A percentile compares a stretch with the other conserved stretches of the same genome.
Evolutionary conservation across 2,329 filamentous ascomycete species (phyloP).

Genomic region (Davidsoniella virescens): DNA sequence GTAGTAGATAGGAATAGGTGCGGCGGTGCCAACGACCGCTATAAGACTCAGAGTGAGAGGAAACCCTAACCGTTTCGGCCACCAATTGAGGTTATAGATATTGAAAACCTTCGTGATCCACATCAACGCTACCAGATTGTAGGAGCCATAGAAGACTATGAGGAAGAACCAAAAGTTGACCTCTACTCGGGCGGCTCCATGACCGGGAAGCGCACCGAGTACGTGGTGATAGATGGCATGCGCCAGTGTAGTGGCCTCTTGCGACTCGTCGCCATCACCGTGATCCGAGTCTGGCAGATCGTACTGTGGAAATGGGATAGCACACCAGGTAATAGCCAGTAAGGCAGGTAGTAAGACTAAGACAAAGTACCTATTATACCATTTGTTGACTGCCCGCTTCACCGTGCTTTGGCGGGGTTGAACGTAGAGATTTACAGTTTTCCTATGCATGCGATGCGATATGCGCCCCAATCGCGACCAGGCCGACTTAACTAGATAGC

Average conservation of each 20-base stretch:
- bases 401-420: constrained; percentile 43
- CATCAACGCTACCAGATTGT: constrained; percentile 49
- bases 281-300: constrained; percentile 30
- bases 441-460: constrained; percentile 17
- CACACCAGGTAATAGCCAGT: constrained; percentile 47
- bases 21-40: constrained; percentile 40
- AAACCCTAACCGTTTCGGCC: constrained; percentile 48
- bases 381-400: constrained; percentile 39
- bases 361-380: constrained; percentile 47
- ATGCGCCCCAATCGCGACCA: too few relatives aligned
- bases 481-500: background rate
- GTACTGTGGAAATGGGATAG: constrained; percentile 49
- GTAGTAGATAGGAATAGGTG: constrained; percentile 44
- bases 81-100: constrained; percentile 56
- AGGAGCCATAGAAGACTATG: constrained; percentile 53
- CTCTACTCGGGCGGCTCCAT: constrained; percentile 45
- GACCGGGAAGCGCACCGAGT: constrained; percentile 31
- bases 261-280: constrained; percentile 19
- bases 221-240: background rate
- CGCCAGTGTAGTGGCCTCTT: constrained; percentile 19
- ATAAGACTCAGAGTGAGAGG: constrained; percentile 47
- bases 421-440: constrained; percentile 39
- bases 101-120: constrained; percentile 62
- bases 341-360: constrained; percentile 44
- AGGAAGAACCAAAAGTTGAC: constrained; percentile 61